Base-by-base conservation (phyloP, 805 yeast species). In the Starmerella powellii region DNA sequence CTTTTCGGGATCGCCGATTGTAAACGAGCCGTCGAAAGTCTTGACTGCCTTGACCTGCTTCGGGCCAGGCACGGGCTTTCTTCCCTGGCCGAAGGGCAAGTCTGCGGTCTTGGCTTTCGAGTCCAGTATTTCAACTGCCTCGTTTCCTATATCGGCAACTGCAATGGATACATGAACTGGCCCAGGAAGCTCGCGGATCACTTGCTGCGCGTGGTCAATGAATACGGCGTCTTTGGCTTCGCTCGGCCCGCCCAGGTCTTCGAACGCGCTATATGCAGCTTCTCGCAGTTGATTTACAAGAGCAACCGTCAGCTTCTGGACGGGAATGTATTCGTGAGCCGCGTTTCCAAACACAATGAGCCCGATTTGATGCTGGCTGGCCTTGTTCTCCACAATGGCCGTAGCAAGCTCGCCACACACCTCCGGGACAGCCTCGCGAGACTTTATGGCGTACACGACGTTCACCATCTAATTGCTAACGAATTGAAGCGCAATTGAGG, bases 1-100 rank as follows among this genome's bases (percentile, higher is more conserved):
- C 11, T 15, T 13, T 12, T 24, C 17, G 17, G 46, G 51, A 20
- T 38, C 44, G 27, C 52, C 52, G 18, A 48, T 24, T 10, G 52
- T 48, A 42, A 48, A 44, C 6, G 3, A 3, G 4, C 52, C 49
- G 19, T 41, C 49, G 29, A 39, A 48, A 2, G 40, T 37, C 11
- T 40, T 36, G 21, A 45, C 42, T 0, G 42, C 21, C 17, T 32
- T 40, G 18, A 44, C 41, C 12, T 40, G 38, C 16, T 39, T 39
- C 11, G 12, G 15, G 30, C 30, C 15, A n/a, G 30, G 30, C 12
- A 13, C 15, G 15, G 15, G 15, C 6, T 13, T 13, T 5, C 27
- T 4, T 8, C 27, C 37, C 6, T 12, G n/a, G 35, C 35, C 35
- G 13, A 32, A 12, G 23, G n/a, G 18, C 15, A 29, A 13, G 11